Percentiles rank a stretch among this genome's conserved stretches.
These are phyloP conservation scores for Diplodia scrobiculata DNA, from an alignment of 2,329 filamentous ascomycete genomes.

Conservation along the genomic window DNA sequence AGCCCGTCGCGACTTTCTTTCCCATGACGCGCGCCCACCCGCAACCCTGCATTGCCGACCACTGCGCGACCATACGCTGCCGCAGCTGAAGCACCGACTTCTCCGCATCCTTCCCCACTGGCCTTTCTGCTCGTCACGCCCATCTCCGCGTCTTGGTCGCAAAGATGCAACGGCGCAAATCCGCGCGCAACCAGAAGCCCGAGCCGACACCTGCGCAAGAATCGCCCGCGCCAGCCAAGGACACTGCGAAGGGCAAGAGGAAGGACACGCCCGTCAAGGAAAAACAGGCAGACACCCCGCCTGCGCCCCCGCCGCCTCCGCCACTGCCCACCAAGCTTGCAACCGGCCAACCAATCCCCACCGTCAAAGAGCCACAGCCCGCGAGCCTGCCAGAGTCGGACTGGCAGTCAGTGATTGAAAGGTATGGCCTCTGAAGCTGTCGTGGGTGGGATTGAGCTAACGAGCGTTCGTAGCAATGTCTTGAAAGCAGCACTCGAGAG, in stretches of 20 bases:
- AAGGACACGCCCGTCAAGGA: constrained; percentile 28
- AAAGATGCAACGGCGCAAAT: constrained; percentile 27
- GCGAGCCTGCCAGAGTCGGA: constrained; percentile 64
- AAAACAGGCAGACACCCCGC: constrained; percentile 12
- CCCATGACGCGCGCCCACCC: constrained; percentile 13
- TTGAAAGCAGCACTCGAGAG: constrained; percentile 71
- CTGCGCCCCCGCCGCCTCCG: constrained; percentile 32
- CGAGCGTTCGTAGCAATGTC: constrained; percentile 61
- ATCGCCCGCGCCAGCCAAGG: neutral
- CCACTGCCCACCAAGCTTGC: constrained; percentile 64
- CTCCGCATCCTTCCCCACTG: neutral
- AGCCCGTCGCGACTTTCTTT: constrained; percentile 23
- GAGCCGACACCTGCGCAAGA: constrained; percentile 23
- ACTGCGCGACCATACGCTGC: neutral
- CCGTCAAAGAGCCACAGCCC: constrained; percentile 67
- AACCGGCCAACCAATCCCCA: constrained; percentile 69
- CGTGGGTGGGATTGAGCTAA: constrained; percentile 30
- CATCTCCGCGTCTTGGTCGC: neutral
- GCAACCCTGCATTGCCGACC: neutral
- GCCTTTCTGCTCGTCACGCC: neutral
- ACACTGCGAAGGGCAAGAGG: constrained; percentile 17
- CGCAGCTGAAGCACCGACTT: neutral
- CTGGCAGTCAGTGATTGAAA: constrained; percentile 74
- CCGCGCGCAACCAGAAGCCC: constrained; percentile 28
- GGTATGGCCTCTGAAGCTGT: constrained; percentile 49